These are phyloP conservation scores for Gelatoporia subvermispora DNA, from an alignment of 768 basidiomycete genomes.

Conservation along the genomic window DNA sequence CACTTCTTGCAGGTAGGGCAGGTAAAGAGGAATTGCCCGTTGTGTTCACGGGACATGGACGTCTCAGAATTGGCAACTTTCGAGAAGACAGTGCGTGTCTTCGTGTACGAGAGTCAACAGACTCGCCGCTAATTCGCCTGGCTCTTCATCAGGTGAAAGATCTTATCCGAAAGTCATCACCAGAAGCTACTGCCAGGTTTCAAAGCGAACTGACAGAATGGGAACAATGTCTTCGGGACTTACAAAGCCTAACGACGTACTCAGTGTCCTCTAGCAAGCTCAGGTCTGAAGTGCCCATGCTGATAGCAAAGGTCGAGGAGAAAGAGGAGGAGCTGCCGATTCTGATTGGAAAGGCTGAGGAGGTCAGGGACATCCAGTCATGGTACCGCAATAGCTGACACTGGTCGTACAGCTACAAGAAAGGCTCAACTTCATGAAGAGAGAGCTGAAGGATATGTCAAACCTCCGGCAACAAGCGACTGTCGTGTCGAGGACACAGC, in stretches of 20 bases:
- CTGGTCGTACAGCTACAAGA: slow-evolving; percentile 41
- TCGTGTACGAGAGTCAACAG: not conserved
- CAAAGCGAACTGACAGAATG: slow-evolving; percentile 52
- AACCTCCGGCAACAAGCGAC: slow-evolving; percentile 56
- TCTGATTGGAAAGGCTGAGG: slow-evolving; percentile 51
- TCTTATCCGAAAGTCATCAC: slow-evolving; percentile 51
- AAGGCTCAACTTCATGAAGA: slow-evolving; percentile 47
- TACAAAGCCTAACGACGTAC: slow-evolving; percentile 57
- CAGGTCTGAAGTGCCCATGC: slow-evolving; percentile 57
- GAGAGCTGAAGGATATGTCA: slow-evolving; percentile 56
- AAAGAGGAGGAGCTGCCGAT: slow-evolving; percentile 52
- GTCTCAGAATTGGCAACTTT: slow-evolving; percentile 52
- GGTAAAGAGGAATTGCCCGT: slow-evolving; percentile 63
- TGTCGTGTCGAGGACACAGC: slow-evolving; percentile 53
- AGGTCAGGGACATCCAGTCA: slow-evolving; percentile 37
- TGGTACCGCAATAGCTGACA: slow-evolving; percentile 2
- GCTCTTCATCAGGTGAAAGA: slow-evolving; percentile 52
- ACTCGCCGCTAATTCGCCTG: not conserved
- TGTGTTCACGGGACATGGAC: slow-evolving; percentile 69
- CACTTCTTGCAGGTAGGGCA: slow-evolving; percentile 52
- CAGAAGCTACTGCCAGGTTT: slow-evolving; percentile 39
- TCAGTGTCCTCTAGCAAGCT: slow-evolving; percentile 53
- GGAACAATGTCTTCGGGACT: slow-evolving; percentile 48
- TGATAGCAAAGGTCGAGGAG: slow-evolving; percentile 57
- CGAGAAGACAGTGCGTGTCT: slow-evolving; percentile 60